Base-by-base conservation (phyloP, 805 yeast species). In the Wilhelminamyces savonicus region DNA sequence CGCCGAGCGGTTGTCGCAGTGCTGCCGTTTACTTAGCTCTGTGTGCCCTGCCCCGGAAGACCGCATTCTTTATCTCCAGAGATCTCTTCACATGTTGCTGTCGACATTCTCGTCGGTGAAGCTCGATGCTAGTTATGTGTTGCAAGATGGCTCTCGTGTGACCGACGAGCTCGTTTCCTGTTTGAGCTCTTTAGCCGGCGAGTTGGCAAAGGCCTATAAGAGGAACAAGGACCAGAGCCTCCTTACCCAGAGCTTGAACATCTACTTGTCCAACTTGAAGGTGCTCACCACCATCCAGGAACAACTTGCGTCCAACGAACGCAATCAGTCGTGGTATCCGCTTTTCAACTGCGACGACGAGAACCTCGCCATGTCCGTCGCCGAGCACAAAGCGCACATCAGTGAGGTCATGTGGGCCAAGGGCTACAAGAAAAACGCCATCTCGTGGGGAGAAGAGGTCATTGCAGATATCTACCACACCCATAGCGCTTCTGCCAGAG, bases 371-470 rank as follows among this genome's bases (percentile, higher is more conserved):
- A 39, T 59, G 35, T 24, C 43, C 13, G 46, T 44, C 15, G 57
- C 59, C 24, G 66, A 57, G 25, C 40, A 50, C 26, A 56, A 54
- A 34, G 57, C 65, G 4, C 69, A 64, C 37, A 43, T 64, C 13
- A 48, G 64, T 31, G 69, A 64, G 39, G 45, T 64, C 11, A 50
- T 63, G 46, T 64, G 69, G 69, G 57, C 57, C 6, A 53, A 48
- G 36, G 67, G 67, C 5, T 56, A 40, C 40, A 52, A 53, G 33
- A 43, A 54, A 33, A 55, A 57, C 30, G 67, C 70, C 15, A 49
- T 60, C 23, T 43, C 60, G 2, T 62, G 69, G 69, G 51, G 55
- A 11, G 69, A 64, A 37, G 66, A 64, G 32, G 57, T 62, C 4
- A 45, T 64, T 6, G 64, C 59, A 27, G 58, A 56, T 14, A 44